These are phyloP conservation scores for Sarocladium strictum DNA, from an alignment of 2,329 filamentous ascomycete species.

Conservation along the genomic window DNA sequence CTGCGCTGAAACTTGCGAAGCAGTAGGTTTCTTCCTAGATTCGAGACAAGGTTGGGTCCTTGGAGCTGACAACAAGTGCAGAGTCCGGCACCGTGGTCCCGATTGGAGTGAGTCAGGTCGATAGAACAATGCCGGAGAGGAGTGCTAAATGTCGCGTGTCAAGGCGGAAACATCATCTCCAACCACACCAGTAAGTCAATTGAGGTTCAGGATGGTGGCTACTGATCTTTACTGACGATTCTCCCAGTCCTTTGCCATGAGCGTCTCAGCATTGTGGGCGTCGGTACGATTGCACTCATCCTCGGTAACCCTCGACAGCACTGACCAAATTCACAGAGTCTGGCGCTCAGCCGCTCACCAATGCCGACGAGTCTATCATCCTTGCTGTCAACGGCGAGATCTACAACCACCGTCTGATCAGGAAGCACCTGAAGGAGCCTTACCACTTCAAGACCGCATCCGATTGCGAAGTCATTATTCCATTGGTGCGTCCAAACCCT, in stretches of 20 bases:
- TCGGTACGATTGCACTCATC: constrained; percentile 56
- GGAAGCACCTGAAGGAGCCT: constrained; percentile 74
- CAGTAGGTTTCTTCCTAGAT: constrained; percentile 55
- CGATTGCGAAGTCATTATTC: constrained; percentile 98
- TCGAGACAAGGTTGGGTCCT: not conserved
- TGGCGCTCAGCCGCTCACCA: constrained; percentile 91
- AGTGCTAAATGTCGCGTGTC: constrained; percentile 22
- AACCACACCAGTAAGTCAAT: constrained; percentile 79
- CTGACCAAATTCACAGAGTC: constrained; percentile 54
- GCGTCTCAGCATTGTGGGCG: constrained; percentile 93
- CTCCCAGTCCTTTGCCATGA: constrained; percentile 85
- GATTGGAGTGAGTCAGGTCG: constrained; percentile 80
- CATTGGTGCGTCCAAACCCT: constrained; percentile 60
- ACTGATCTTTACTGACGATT: constrained; percentile 16
- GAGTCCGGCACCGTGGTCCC: constrained; percentile 90
- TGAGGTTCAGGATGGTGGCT: constrained; percentile 2
- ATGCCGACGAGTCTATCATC: constrained; percentile 79
- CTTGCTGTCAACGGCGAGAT: constrained; percentile 99
- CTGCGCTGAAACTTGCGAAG: constrained; percentile 87
- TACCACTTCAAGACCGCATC: constrained; percentile 99
- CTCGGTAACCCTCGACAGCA: constrained; percentile 2
- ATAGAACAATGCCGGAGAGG: not conserved
- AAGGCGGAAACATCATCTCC: constrained; percentile 80
- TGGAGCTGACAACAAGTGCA: constrained; percentile 28
- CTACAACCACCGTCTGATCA: constrained; percentile 96